These are phyloP conservation scores for Aquilaria malaccensis DNA, from an alignment of 345 rosid species.

Conservation along the genomic window DNA sequence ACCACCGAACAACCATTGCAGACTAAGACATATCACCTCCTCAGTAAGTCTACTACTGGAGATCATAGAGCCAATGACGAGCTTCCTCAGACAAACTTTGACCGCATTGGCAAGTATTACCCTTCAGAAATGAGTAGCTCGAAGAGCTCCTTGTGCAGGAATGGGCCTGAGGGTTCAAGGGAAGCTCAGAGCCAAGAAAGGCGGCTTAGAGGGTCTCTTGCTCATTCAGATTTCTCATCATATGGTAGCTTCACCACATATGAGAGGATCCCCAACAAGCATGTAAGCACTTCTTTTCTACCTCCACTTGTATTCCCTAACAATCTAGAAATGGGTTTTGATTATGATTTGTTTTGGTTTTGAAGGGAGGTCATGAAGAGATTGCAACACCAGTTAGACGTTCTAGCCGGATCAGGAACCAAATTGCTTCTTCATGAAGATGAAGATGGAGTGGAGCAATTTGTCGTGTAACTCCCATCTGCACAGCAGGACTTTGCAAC, in stretches of 20 bases:
- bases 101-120: constrained; percentile 29
- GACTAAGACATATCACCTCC: constrained; percentile 18
- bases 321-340: constrained; percentile 4
- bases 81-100: constrained; percentile 33
- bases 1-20: constrained; percentile 5
- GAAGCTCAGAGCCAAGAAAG: constrained; percentile 43
- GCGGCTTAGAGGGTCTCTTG: constrained; percentile 51
- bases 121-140: constrained; percentile 58
- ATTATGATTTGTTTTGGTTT: constrained; percentile 1
- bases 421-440: constrained; percentile 42
- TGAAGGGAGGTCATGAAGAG: constrained; percentile 55
- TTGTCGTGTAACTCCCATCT: too few species aligned
- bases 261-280: constrained; percentile 58
- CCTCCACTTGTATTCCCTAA: not conserved
- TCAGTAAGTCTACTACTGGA: constrained; percentile 16
- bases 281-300: constrained; percentile 30
- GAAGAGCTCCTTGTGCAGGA: constrained; percentile 18
- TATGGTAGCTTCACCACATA: constrained; percentile 80
- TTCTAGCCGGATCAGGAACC: constrained; percentile 64
- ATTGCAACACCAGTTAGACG: constrained; percentile 74
- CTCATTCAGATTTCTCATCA: constrained; percentile 65
- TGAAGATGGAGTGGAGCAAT: too few species aligned
- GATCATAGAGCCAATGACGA: constrained; percentile 16
- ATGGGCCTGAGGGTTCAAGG: constrained; percentile 14
- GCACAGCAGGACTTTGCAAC: too few species aligned